These are phyloP conservation scores for Cardamine chenopodiifolia DNA, from an alignment of 345 rosid genomes.

Conservation along the genomic window DNA sequence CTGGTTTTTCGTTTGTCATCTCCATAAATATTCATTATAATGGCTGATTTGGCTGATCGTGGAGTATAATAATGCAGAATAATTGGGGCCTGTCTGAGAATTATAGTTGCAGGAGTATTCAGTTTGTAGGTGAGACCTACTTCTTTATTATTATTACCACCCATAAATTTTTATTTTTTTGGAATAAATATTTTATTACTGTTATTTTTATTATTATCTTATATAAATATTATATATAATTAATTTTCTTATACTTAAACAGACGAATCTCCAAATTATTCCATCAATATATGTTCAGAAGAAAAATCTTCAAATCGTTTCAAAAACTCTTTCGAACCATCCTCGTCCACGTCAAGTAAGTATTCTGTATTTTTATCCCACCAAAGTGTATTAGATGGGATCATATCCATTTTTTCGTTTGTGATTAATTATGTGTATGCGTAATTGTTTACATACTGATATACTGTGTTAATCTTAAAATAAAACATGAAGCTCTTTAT, in stretches of 20 bases:
- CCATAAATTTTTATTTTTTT: background rate
- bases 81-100: constrained; percentile 60
- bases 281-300: constrained; percentile 28
- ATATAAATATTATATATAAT: background rate
- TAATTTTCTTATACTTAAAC: constrained; percentile 1
- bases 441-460: background rate
- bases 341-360: constrained; percentile 33
- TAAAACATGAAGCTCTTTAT: background rate
- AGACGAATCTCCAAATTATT: constrained; percentile 35
- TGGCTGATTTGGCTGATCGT: constrained; percentile 11
- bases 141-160: constrained; percentile 29
- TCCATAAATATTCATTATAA: background rate
- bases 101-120: constrained; percentile 56
- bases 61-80: constrained; percentile 49
- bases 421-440: background rate
- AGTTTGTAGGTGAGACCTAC: constrained; percentile 49
- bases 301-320: constrained; percentile 1
- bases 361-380: background rate
- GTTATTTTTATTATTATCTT: background rate
- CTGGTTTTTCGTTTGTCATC: background rate
- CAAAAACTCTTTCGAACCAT: constrained; percentile 7
- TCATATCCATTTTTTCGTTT: background rate
- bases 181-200: background rate
- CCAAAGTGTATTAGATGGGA: background rate
- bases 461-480: background rate